Percentiles rank a stretch among this genome's conserved stretches.
These are phyloP conservation scores for Leonotis leonurus DNA, from an alignment of 257 asterid genomes.

Conservation along the genomic window DNA sequence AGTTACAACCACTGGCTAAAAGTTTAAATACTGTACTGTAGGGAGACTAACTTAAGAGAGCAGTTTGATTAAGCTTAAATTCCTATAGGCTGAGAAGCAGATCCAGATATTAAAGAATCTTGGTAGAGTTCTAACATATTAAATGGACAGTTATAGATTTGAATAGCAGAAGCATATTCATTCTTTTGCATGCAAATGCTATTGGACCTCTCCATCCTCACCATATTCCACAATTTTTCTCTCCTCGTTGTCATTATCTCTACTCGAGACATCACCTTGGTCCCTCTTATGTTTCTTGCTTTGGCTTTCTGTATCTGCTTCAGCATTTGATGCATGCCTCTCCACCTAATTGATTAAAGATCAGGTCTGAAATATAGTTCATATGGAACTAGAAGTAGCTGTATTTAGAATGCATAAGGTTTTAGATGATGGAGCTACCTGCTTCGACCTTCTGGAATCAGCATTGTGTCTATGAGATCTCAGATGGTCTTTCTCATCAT, in stretches of 20 bases:
- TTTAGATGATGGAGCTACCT: slow-evolving; percentile 28
- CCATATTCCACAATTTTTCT: slow-evolving; percentile 27
- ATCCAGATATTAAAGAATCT: too few species aligned
- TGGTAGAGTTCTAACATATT: background rate
- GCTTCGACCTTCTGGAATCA: slow-evolving; percentile 54
- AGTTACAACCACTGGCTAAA: background rate
- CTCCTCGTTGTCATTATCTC: slow-evolving; percentile 27
- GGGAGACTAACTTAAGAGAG: slow-evolving; percentile 3
- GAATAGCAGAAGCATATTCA: too few species aligned
- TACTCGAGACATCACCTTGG: slow-evolving; percentile 22
- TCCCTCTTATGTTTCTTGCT: slow-evolving; percentile 54
- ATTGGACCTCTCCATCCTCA: slow-evolving; percentile 48
- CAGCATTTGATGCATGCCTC: slow-evolving; percentile 28
- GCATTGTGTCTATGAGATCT: slow-evolving; percentile 44
- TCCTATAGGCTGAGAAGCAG: too few species aligned
- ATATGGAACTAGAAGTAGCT: background rate
- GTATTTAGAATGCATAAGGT: background rate
- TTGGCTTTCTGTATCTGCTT: slow-evolving; percentile 40
- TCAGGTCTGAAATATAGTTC: background rate
- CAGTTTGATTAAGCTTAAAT: background rate
- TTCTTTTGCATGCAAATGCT: too few species aligned
- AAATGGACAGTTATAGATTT: background rate
- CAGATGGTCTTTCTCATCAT: slow-evolving; percentile 47
- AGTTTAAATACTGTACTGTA: background rate
- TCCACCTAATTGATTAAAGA: slow-evolving; percentile 29